These are phyloP conservation scores for Nakazawaea ernobii DNA, from an alignment of 805 yeast species.

Conservation along the genomic window DNA sequence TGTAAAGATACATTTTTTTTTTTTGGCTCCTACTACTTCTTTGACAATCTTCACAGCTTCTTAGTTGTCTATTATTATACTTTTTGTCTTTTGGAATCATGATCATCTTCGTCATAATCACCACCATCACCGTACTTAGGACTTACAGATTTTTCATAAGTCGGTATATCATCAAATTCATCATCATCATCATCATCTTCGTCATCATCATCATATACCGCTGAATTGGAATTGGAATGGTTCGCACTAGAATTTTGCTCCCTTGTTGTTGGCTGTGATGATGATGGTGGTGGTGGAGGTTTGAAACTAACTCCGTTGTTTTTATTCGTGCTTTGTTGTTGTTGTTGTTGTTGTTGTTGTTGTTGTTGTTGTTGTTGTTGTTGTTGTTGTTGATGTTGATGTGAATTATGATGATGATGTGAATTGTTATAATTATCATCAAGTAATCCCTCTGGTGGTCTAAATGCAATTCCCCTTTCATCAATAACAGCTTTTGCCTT, in stretches of 20 bases:
- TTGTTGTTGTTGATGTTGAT: neutral
- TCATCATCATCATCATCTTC: slow-evolving; percentile 25
- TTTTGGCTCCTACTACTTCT: too few relatives aligned
- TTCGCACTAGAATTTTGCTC: slow-evolving; percentile 11
- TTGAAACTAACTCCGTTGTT: slow-evolving; percentile 7
- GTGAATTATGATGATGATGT: neutral
- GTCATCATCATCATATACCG: slow-evolving; percentile 4
- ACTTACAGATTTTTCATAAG: slow-evolving; percentile 16
- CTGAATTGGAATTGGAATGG: too few relatives aligned
- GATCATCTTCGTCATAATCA: slow-evolving; percentile 14
- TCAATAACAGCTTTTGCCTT: slow-evolving; percentile 7
- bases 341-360: neutral
- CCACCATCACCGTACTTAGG: slow-evolving; percentile 24
- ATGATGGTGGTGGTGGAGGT: slow-evolving; percentile 12
- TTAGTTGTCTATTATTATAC: too few relatives aligned
- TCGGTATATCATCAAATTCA: slow-evolving; percentile 31
- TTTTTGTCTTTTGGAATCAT: slow-evolving; percentile 9
- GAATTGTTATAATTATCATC: neutral
- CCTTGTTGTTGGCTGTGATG: slow-evolving; percentile 15
- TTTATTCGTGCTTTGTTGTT: neutral
- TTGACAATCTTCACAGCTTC: too few relatives aligned
- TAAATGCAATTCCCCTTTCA: slow-evolving; percentile 3
- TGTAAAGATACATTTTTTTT: too few relatives aligned
- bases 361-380: neutral
- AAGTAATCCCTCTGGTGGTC: slow-evolving; percentile 7